These are phyloP conservation scores for Penicillium sp. DNA, from an alignment of 2,329 filamentous ascomycete genomes.

Conservation along the genomic window DNA sequence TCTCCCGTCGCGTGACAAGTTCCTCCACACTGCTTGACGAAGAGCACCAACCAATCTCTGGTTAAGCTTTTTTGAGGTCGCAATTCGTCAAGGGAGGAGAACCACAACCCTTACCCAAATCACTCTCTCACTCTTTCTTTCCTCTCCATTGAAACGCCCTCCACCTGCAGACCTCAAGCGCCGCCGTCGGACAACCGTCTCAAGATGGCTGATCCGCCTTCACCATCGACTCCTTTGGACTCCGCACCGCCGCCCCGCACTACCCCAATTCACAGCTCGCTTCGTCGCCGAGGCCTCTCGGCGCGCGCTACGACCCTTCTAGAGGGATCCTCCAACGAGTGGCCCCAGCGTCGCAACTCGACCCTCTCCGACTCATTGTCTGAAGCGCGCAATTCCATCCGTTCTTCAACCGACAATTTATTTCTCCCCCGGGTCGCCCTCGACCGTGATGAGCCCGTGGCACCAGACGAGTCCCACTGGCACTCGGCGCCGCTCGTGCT, in stretches of 20 bases:
- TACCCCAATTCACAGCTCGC: slow-evolving; percentile 14
- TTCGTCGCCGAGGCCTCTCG: slow-evolving; percentile 33
- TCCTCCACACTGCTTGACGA: slow-evolving; percentile 7
- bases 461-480: slow-evolving; percentile 60
- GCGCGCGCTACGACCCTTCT: slow-evolving; percentile 33
- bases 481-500: slow-evolving; percentile 76
- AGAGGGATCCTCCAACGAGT: slow-evolving; percentile 22
- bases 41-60: not conserved
- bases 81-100: no score
- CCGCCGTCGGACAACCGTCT: not conserved
- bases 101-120: no score
- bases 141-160: no score
- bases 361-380: slow-evolving; percentile 69
- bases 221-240: slow-evolving; percentile 4
- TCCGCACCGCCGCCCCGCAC: slow-evolving; percentile 9
- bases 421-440: slow-evolving; percentile 51
- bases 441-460: slow-evolving; percentile 27
- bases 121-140: no score
- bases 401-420: slow-evolving; percentile 64
- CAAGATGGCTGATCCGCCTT: slow-evolving; percentile 13
- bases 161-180: no score
- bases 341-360: slow-evolving; percentile 62
- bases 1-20: slow-evolving; percentile 4
- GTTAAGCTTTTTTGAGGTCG: not conserved
- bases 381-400: slow-evolving; percentile 59